phyloP scores from a whole-genome alignment of 495 filamentous ascomycete species.

The Penicillium ochrochloron region DNA sequence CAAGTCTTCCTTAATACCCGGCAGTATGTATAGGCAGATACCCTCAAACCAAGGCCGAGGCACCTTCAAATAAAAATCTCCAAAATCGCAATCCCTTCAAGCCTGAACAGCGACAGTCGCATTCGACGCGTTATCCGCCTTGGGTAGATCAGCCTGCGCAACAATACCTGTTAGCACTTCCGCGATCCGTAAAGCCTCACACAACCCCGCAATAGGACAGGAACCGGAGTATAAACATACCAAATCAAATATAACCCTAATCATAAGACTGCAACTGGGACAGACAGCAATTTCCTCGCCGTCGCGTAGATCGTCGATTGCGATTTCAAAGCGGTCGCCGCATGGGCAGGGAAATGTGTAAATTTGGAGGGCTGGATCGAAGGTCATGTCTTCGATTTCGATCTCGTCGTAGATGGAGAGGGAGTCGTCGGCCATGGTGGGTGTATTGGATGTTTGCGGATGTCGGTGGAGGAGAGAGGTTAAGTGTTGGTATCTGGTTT shows the following conservation, averaged over 20 bases:
- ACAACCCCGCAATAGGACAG: neutral
- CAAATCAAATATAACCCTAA: constrained; percentile 87
- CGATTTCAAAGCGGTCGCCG: constrained; percentile 96
- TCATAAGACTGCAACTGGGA: constrained; percentile 96
- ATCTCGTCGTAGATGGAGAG: constrained; percentile 94
- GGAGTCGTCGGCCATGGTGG: constrained; percentile 67
- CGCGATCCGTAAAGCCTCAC: no score
- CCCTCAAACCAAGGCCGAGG: neutral
- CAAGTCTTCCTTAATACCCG: neutral
- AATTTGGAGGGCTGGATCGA: constrained; percentile 77
- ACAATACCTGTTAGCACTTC: constrained; percentile 22
- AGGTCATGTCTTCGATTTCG: constrained; percentile 99
- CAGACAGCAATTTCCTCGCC: constrained; percentile 92
- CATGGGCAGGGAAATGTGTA: constrained; percentile 98
- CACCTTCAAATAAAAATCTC: neutral
- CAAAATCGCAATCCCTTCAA: constrained; percentile 20
- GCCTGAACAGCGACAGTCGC: constrained; percentile 45
- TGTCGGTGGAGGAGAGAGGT: neutral
- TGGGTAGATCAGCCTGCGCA: constrained; percentile 49
- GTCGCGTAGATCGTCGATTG: constrained; percentile 80
- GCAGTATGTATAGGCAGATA: no score
- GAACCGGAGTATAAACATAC: constrained; percentile 52
- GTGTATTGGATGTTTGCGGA: constrained; percentile 10
- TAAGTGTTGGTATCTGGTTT: neutral
- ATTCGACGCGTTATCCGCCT: constrained; percentile 40